A percentile compares a stretch with the other conserved stretches of the same genome.
Conservation (phyloP, 2,329 filamentous ascomycete species). For the Microdochium paspali region DNA sequence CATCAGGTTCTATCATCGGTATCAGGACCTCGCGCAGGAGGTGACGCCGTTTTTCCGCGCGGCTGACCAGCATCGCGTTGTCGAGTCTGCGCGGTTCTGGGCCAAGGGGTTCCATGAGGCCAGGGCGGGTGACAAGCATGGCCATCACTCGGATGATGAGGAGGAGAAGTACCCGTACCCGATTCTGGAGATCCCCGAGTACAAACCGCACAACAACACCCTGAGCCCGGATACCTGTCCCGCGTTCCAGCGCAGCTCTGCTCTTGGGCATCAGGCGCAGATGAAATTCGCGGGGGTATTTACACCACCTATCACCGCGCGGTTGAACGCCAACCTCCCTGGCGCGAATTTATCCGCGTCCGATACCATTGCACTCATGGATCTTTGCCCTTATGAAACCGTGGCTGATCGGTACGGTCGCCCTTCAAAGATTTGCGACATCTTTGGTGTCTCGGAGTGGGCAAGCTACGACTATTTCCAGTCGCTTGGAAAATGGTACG, state of each 20-base stretch:
- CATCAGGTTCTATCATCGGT: slow-evolving; percentile 64
- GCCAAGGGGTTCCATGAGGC: slow-evolving; percentile 61
- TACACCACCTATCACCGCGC: slow-evolving; percentile 53
- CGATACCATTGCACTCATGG: slow-evolving; percentile 70
- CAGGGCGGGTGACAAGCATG: slow-evolving; percentile 27
- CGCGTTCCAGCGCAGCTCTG: slow-evolving; percentile 54
- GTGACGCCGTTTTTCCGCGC: slow-evolving; percentile 62
- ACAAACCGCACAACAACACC: slow-evolving; percentile 63
- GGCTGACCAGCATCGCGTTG: slow-evolving; percentile 59
- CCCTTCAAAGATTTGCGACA: slow-evolving; percentile 62
- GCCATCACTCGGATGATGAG: slow-evolving; percentile 24
- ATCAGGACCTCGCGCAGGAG: slow-evolving; percentile 48
- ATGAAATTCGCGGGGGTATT: slow-evolving; percentile 53
- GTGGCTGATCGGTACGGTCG: slow-evolving; percentile 49
- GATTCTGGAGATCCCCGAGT: slow-evolving; percentile 64
- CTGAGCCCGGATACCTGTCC: slow-evolving; percentile 66
- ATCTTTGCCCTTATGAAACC: slow-evolving; percentile 78
- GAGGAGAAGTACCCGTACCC: slow-evolving; percentile 36
- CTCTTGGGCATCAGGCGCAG: slow-evolving; percentile 41
- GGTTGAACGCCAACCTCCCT: slow-evolving; percentile 59
- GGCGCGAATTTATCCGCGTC: slow-evolving; percentile 54
- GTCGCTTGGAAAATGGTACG: slow-evolving; percentile 76
- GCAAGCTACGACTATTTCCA: slow-evolving; percentile 71
- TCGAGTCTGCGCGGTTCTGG: slow-evolving; percentile 69
- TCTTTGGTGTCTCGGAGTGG: slow-evolving; percentile 72